A percentile compares a stretch with the other conserved stretches of the same genome.
These are phyloP conservation scores for Candida broadrunensis DNA, from an alignment of 805 yeast genomes.

Conservation along the genomic window DNA sequence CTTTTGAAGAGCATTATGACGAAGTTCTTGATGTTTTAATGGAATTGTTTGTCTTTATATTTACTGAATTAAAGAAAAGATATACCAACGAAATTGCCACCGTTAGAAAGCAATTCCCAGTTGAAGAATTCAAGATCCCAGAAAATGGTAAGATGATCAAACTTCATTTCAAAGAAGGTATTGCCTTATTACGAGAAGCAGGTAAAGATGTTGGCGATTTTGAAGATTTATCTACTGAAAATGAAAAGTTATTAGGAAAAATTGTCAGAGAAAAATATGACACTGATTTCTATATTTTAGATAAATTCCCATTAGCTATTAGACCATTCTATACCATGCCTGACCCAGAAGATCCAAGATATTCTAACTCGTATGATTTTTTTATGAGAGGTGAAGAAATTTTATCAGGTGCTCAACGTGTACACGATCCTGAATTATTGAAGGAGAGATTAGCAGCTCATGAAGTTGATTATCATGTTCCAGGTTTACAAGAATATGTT, in stretches of 20 bases:
- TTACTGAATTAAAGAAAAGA: constrained; percentile 76
- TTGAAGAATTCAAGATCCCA: constrained; percentile 95
- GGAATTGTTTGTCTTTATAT: constrained; percentile 84
- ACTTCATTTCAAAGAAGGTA: constrained; percentile 87
- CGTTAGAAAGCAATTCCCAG: constrained; percentile 94
- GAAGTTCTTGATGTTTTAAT: constrained; percentile 67
- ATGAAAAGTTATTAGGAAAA: constrained; percentile 90
- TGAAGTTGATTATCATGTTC: constrained; percentile 74
- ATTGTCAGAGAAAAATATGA: constrained; percentile 90
- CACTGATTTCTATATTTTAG: constrained; percentile 96
- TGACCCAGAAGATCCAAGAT: constrained; percentile 84
- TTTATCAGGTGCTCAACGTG: constrained; percentile 99
- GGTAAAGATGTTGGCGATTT: constrained; percentile 85
- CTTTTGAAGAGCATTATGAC: constrained; percentile 96
- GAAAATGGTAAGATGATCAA: constrained; percentile 91
- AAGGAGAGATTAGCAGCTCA: constrained; percentile 78
- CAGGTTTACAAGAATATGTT: constrained; percentile 86
- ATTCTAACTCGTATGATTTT: constrained; percentile 97
- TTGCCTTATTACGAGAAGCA: constrained; percentile 76
- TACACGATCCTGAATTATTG: constrained; percentile 87
- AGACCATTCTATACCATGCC: constrained; percentile 99
- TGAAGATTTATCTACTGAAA: constrained; percentile 90
- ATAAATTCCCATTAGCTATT: constrained; percentile 94
- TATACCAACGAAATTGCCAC: constrained; percentile 80
- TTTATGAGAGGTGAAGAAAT: constrained; percentile 99